Base-by-base conservation (phyloP, 345 rosid genomes). In the Eucalyptus fibrosa region DNA sequence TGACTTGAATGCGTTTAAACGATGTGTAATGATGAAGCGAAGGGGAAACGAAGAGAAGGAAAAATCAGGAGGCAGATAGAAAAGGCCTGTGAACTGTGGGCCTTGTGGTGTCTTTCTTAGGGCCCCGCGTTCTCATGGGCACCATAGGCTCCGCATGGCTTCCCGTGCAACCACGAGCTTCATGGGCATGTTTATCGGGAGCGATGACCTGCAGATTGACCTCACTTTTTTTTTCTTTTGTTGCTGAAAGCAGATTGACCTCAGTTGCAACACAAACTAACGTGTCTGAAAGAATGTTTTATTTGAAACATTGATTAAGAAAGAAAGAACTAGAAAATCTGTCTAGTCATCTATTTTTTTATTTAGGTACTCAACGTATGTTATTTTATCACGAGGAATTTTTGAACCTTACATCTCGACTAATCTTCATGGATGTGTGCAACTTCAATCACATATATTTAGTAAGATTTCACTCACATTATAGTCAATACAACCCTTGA, bases 361-460 rank as follows among this genome's bases (percentile, higher is more conserved):
- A 34, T 37, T 18, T 72, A 19, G 24, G 21, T 72, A 72, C 44
- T 34, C 11, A 5, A 34, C 13, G 9, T 9, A 32, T 19, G 2
- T 9, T 69, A 9, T 34, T 67, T 34, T 9, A 34, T 69, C 21
- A 18, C 1, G 1, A 18, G 24, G 0, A 16, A 69, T 34, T 17
- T 37, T 37, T 12, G 0, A 34, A 18, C 3, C 8, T 37, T 19
- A 34, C 1, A 0, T 18, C 7, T 34, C 2, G 26, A 37, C 2
- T 23, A 37, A 72, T 72, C 3, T 16, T 18, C 4, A 5, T 11
- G 2, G 3, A 34, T 69, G 24, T 37, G 37, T 30, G 23, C 42
- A 67, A 67, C 7, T 67, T 67, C 19, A 65, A 14, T 1, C 10
- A 0, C 6, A 15, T 8, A 65, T 65, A 15, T 8, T 8, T 4